Base-by-base conservation (phyloP, 1,139 yeast genomes). In the Taphrina pruni region DNA sequence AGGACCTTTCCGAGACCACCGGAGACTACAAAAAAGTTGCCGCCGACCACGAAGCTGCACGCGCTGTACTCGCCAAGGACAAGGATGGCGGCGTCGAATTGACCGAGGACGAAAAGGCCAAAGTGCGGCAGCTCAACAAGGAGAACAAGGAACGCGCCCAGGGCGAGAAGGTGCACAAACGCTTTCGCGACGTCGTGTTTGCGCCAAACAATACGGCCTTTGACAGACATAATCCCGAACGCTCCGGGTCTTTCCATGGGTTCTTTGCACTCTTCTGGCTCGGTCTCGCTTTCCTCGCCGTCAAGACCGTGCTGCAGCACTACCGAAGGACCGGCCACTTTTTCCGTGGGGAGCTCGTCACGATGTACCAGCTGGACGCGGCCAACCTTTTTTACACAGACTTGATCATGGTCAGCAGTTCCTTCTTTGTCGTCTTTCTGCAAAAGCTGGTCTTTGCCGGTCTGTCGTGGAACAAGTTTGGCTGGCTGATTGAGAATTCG, bases 401-500 rank as follows among this genome's bases (percentile, higher is more conserved):
- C 48, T 46, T 58, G 6, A n/a, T 46, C 43, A 70, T 67, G 71
- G 67, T 67, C 74, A 73, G 85, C 20, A 75, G 85, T n/a, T 82
- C 83, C 36, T 88, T 86, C 74, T 75, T 83, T 54, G 81, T 86
- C 1, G 84, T 81, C 60, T 73, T 79, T 1, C 74, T 88, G 56
- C 94, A 88, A 72, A 70, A 74, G 54, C 73, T 79, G 9, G 79
- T 87, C 69, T 79, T 78, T 68, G 69, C 75, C 1, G 77, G 79
- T 0, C 74, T 73, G 20, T 73, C 74, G 4, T 89, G 94, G 94
- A 76, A 77, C 7, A 74, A 74, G 0, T 70, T 79, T 0, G 94
- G 93, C 0, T 82, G 86, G 83, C 70, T 78, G 1, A 65, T 87
- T 0, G 86, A 86, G 71, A 77, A 82, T 0, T 58, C 81, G 0